Evolutionary conservation across 1,284 basidiomycete species (phyloP), one percentile per base, ranked within the genome.

Genomic region (Boletus smithii): DNA sequence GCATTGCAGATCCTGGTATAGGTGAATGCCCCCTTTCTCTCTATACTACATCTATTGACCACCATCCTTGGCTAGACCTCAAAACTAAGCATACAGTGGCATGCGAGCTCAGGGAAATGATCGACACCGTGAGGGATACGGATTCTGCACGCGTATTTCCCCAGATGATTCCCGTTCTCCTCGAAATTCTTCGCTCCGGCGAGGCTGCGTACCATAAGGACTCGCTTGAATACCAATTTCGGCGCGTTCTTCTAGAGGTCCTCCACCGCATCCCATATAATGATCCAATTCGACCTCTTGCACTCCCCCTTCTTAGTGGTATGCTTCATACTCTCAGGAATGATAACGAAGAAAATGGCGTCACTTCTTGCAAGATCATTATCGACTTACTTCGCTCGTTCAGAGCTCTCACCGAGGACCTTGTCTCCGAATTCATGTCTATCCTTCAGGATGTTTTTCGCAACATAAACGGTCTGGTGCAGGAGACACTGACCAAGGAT

Each of bases 321-420:
- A 79, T 97, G 79, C 77, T 98, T 44, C 77, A 88, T 55, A 74
- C 95, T 34, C 76, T 99, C 34, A 86, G 88, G 40, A 75, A 83
- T 54, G 97, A 99, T 73, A 98, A 97, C 63, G 97, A 99, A 70
- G 97, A 99, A 62, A 97, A 95, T 62, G 97, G 90, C 2, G 80
- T 88, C 26, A 79, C 88, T 3, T 91, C 88, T 46, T 91, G 95
- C 77, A 99, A 99, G 71, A 88, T 88, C 49, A 80, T 97, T 60
- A 86, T 94, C 52, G 97, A 99, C 68, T 68, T 87, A 24, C 73
- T 83, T 53, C 82, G 88, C 36, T 75, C 75, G 18, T 84, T 82
- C 60, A 76, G 86, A 63, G 72, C 79, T n/a, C 73, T 90, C 46
- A 81, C 85, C 9, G 92, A 94, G 58, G 83, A 90, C 6, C 79